Percentiles rank a stretch among this genome's conserved stretches.
phyloP scores from a whole-genome alignment of 2,329 filamentous ascomycete genomes.

The Fusarium oxysporum region DNA sequence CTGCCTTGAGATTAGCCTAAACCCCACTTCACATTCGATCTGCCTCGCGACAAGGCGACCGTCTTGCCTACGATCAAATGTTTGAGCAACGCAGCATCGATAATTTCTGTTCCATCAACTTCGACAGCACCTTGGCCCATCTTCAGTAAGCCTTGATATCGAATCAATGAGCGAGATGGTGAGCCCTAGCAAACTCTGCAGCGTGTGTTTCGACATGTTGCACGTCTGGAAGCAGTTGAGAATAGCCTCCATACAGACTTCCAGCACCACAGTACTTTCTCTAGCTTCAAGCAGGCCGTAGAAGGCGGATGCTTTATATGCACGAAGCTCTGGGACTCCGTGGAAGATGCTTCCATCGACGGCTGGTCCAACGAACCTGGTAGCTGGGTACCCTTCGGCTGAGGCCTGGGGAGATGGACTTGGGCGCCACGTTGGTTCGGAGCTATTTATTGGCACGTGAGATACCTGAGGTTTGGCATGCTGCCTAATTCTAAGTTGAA shows the following conservation, averaged over 20 bases:
- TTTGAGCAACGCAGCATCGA: accelerated
- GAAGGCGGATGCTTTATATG: not conserved
- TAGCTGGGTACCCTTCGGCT: not conserved
- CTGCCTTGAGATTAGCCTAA: not conserved
- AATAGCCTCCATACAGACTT: not conserved
- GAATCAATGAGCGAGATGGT: not conserved
- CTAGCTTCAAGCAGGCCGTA: not conserved
- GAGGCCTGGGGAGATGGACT: not conserved
- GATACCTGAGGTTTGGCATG: not conserved
- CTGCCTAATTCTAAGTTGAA: too few relatives aligned
- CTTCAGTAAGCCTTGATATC: accelerated
- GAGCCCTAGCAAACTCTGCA: not conserved
- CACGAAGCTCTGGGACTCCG: not conserved
- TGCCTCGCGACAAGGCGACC: not conserved
- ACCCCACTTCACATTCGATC: not conserved
- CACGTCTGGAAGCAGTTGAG: not conserved
- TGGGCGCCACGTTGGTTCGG: not conserved
- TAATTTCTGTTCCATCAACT: too few relatives aligned
- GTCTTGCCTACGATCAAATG: not conserved
- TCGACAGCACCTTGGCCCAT: accelerated
- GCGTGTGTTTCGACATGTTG: not conserved
- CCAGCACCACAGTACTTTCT: not conserved
- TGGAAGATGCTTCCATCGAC: not conserved
- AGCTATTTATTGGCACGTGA: not conserved
- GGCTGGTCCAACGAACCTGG: not conserved